These are phyloP conservation scores for Aphanomyces invadans DNA, from an alignment of 352 stramenopile species.

Conservation along the genomic window DNA sequence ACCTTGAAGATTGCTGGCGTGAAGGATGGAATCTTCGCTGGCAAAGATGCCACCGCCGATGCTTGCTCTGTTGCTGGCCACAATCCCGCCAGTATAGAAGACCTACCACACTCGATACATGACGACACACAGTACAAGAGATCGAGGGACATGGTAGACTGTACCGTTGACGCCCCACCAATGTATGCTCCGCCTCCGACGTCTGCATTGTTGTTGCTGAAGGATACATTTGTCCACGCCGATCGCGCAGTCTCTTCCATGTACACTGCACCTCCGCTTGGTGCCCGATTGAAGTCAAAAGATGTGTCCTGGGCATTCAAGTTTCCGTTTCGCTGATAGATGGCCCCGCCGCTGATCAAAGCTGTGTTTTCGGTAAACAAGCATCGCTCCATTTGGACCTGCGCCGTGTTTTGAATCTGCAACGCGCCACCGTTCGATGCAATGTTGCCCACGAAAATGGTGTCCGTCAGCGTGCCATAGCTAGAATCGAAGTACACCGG, in stretches of 20 bases:
- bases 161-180: constrained; percentile 11
- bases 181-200: constrained; percentile 22
- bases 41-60: constrained; percentile 1
- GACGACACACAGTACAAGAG: background rate
- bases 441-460: constrained; percentile 31
- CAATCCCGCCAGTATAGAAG: background rate
- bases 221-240: background rate
- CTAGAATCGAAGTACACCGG: constrained; percentile 42
- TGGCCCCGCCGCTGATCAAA: constrained; percentile 40
- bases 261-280: constrained; percentile 3
- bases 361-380: constrained; percentile 39
- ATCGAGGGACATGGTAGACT: background rate
- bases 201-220: constrained; percentile 28
- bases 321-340: constrained; percentile 30
- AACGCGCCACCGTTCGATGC: constrained; percentile 47
- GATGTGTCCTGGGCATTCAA: background rate
- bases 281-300: background rate
- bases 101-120: constrained; percentile 16
- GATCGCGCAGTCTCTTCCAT: background rate
- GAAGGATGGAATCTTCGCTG: background rate
- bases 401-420: constrained; percentile 35
- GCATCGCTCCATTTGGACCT: constrained; percentile 27
- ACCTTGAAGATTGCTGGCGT: background rate
- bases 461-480: constrained; percentile 29
- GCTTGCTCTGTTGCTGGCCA: background rate